These are phyloP conservation scores for Endothia cerciana DNA, from an alignment of 2,329 filamentous ascomycete genomes.

Conservation along the genomic window DNA sequence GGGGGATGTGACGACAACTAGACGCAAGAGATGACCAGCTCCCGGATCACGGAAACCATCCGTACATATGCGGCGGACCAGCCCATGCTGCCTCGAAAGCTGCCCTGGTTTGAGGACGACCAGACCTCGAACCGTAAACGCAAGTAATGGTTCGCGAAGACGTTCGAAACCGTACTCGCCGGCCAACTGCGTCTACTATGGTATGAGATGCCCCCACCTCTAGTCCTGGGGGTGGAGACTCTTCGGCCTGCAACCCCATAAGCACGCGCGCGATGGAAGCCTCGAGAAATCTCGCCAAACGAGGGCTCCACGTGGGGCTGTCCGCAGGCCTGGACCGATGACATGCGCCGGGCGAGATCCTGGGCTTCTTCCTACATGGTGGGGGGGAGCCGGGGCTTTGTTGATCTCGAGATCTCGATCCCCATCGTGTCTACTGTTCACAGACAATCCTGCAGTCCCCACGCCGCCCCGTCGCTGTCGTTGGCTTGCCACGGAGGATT, in stretches of 20 bases:
- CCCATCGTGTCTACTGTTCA: too few species aligned
- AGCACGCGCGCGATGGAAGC: constrained; percentile 10
- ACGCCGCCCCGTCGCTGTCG: too few species aligned
- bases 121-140: background rate
- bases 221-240: background rate
- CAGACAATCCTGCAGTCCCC: too few species aligned
- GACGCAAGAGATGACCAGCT: background rate
- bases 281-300: constrained; percentile 30
- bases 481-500: too few species aligned
- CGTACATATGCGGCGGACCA: background rate
- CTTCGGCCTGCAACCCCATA: background rate
- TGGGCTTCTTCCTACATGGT: background rate
- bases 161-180: background rate
- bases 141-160: background rate
- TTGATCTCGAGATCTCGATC: too few species aligned
- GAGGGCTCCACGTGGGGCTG: constrained; percentile 27
- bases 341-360: background rate
- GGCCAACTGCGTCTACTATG: background rate
- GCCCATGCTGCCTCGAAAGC: background rate
- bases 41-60: background rate
- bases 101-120: background rate
- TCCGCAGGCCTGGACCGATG: background rate
- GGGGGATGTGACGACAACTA: background rate
- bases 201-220: background rate
- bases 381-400: too few species aligned